A percentile compares a stretch with the other conserved stretches of the same genome.
Conservation (phyloP, 306 rosid genomes). For the Fagus crenata region DNA sequence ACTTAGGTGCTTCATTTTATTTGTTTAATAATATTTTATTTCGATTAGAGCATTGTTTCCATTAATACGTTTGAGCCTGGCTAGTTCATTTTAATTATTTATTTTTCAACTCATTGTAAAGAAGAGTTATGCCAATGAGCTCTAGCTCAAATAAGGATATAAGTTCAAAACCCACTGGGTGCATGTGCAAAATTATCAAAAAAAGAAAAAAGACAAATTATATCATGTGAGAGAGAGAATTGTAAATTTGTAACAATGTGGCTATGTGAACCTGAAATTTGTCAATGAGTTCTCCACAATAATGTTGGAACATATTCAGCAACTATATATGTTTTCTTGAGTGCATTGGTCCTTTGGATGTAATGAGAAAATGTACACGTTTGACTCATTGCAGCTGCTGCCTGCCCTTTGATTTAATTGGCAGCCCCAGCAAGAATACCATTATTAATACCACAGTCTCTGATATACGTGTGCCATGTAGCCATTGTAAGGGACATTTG, state of each 20-base stretch:
- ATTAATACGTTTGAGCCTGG: not conserved
- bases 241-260: not conserved
- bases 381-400: not conserved
- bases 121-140: not conserved
- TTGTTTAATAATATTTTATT: slow-evolving; percentile 7
- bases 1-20: not conserved
- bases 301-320: slow-evolving; percentile 4
- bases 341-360: not conserved
- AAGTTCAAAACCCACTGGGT: too few relatives aligned
- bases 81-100: not conserved
- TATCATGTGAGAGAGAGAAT: not conserved
- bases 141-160: too few relatives aligned
- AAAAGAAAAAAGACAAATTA: not conserved
- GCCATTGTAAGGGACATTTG: not conserved
- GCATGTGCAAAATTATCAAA: too few relatives aligned
- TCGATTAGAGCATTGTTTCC: not conserved
- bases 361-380: too few relatives aligned
- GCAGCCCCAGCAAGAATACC: not conserved
- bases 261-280: not conserved
- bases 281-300: not conserved
- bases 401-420: not conserved
- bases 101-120: not conserved
- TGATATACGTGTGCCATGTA: slow-evolving; percentile 11
- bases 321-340: slow-evolving; percentile 10
- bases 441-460: not conserved